phyloP scores from a whole-genome alignment of 257 asterid genomes.

The Solanum raphanifolium region DNA sequence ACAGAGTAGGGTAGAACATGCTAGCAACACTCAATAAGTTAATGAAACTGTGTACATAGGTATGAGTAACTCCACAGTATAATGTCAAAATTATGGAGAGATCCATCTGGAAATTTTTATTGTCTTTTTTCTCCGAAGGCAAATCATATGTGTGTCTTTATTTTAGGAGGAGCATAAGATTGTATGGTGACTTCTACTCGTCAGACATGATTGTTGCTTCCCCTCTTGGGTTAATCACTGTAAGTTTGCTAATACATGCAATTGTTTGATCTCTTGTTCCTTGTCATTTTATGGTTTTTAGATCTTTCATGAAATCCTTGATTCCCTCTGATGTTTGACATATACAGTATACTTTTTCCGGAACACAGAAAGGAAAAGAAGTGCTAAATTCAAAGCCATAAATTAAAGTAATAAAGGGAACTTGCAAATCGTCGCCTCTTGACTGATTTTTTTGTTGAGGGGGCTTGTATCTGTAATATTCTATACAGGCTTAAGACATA shows the following conservation, averaged over 20 bases:
- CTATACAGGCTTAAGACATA: background rate
- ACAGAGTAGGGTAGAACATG: background rate
- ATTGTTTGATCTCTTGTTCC: background rate
- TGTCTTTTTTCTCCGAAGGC: background rate
- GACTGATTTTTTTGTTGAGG: background rate
- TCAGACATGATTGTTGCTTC: constrained; percentile 94
- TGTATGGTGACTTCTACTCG: constrained; percentile 74
- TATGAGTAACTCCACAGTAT: background rate
- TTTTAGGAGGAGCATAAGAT: constrained; percentile 51
- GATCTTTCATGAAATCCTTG: background rate
- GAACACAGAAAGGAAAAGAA: background rate
- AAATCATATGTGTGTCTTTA: background rate
- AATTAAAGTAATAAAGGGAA: background rate
- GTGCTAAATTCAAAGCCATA: background rate
- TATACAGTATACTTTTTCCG: background rate
- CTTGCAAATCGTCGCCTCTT: background rate
- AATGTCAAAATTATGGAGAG: background rate
- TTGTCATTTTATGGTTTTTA: background rate
- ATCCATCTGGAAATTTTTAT: background rate
- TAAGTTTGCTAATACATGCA: constrained; percentile 19
- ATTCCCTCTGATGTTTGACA: background rate
- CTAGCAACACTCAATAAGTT: background rate
- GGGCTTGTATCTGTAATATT: background rate
- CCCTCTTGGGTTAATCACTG: constrained; percentile 85
- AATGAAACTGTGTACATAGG: background rate